phyloP scores from a whole-genome alignment of 805 yeast species.

The Candida verbasci region DNA sequence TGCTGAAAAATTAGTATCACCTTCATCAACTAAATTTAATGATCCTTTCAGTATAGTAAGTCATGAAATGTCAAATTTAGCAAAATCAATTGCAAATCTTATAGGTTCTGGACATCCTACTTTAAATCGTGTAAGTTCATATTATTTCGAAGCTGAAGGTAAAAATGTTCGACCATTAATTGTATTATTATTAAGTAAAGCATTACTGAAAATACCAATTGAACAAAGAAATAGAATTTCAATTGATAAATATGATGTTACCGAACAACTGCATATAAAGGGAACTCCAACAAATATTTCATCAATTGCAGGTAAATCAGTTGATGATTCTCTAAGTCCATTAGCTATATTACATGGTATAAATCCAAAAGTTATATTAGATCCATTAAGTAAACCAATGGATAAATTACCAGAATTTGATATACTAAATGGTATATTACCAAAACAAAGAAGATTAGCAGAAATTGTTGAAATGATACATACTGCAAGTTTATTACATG shows the following conservation, averaged over 20 bases:
- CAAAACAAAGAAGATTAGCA: conserved; percentile 92
- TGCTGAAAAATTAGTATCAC: conserved; percentile 73
- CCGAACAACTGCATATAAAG: conserved; percentile 56
- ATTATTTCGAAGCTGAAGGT: conserved; percentile 95
- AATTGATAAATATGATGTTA: conserved; percentile 63
- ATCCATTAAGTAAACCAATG: conserved; percentile 82
- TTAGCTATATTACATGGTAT: conserved; percentile 82
- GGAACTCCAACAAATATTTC: conserved; percentile 47
- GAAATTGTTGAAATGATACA: conserved; percentile 98
- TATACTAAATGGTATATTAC: conserved; percentile 71
- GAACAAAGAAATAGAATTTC: conserved; percentile 59
- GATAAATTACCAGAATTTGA: conserved; percentile 59
- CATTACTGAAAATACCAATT: conserved; percentile 70
- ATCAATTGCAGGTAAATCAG: conserved; percentile 57
- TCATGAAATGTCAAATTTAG: conserved; percentile 86
- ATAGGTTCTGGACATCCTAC: conserved; percentile 95
- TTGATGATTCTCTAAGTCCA: conserved; percentile 69
- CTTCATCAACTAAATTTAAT: conserved; percentile 44
- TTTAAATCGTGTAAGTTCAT: conserved; percentile 84
- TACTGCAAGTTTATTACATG: conserved; percentile 92
- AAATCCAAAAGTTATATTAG: conserved; percentile 75
- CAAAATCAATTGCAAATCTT: conserved; percentile 77
- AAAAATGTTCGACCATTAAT: conserved; percentile 91
- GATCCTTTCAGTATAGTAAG: conserved; percentile 92
- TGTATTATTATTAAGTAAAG: conserved; percentile 78